Evolutionary conservation across 192 early-diverging fungal species (phyloP).

Genomic region (Chytriomyces sp.): DNA sequence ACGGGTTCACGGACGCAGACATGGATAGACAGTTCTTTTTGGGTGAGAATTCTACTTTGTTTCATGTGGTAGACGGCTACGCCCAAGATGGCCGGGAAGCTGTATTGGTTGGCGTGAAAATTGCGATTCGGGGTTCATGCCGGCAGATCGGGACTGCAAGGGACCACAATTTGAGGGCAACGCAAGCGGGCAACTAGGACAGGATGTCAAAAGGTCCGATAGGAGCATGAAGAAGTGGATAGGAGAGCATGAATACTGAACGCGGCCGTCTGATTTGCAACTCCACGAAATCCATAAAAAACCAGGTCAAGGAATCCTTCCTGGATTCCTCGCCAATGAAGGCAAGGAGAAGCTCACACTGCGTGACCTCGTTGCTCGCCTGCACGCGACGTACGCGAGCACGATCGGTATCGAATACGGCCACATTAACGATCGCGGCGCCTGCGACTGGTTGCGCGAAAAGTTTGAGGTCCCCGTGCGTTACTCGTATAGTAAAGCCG

Average conservation of each 20-base stretch:
- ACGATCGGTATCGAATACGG: conserved; percentile 97
- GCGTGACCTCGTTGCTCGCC: conserved; percentile 82
- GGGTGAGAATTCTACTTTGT: conserved; percentile 51
- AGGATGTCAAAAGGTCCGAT: too few species aligned
- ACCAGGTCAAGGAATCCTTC: conserved; percentile 89
- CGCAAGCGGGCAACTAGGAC: too few species aligned
- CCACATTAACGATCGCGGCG: conserved; percentile 93
- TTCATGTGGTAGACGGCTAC: too few species aligned
- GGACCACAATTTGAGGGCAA: too few species aligned
- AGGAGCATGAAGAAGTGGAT: too few species aligned
- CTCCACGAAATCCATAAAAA: too few species aligned
- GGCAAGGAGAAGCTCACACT: conserved; percentile 78
- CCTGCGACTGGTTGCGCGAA: conserved; percentile 96
- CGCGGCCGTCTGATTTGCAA: too few species aligned
- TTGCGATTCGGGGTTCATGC: too few species aligned
- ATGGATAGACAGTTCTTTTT: conserved; percentile 89
- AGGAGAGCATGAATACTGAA: too few species aligned
- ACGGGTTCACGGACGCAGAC: conserved; percentile 93
- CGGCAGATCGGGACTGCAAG: too few species aligned
- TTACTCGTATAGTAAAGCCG: conserved; percentile 84
- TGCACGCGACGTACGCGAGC: conserved; percentile 88
- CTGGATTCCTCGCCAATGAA: conserved; percentile 68
- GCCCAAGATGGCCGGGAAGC: too few species aligned
- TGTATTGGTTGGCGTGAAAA: too few species aligned
- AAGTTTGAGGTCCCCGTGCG: conserved; percentile 89